phyloP scores from a whole-genome alignment of 352 stramenopile genomes.

The Albugo candida region DNA sequence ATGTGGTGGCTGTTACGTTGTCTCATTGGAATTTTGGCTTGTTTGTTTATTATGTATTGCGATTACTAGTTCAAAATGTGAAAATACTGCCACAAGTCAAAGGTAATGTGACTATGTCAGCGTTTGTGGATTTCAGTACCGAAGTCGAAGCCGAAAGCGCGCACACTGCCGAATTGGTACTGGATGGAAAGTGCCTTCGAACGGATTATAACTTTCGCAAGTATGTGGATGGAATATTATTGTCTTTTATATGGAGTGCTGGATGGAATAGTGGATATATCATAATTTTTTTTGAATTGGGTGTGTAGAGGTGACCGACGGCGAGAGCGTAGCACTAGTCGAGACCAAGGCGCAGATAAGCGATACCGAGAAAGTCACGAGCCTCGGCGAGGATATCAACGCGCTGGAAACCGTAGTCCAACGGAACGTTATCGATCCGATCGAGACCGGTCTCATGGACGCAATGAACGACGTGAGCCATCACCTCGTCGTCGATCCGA shows the following conservation, averaged over 20 bases:
- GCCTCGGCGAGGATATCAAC: no score
- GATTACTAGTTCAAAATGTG: slow-evolving; percentile 27
- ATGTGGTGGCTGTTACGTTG: not conserved
- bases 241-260: no score
- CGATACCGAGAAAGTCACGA: no score
- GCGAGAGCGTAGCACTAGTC: no score
- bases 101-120: slow-evolving; percentile 31
- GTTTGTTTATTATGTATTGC: not conserved
- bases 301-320: no score
- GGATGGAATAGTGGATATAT: not conserved
- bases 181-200: slow-evolving; percentile 20
- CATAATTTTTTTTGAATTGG: slow-evolving; percentile 1
- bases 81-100: slow-evolving; percentile 29
- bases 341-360: no score
- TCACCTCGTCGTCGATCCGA: no score
- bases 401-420: no score
- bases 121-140: slow-evolving; percentile 36
- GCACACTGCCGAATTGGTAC: slow-evolving; percentile 19
- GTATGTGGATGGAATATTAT: not conserved
- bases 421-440: no score
- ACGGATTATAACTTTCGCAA: slow-evolving; percentile 38
- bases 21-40: not conserved
- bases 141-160: slow-evolving; percentile 19
- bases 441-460: no score
- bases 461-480: no score